These are phyloP conservation scores for Fraxinus albicans DNA, from an alignment of 305 asterid species.

Conservation along the genomic window DNA sequence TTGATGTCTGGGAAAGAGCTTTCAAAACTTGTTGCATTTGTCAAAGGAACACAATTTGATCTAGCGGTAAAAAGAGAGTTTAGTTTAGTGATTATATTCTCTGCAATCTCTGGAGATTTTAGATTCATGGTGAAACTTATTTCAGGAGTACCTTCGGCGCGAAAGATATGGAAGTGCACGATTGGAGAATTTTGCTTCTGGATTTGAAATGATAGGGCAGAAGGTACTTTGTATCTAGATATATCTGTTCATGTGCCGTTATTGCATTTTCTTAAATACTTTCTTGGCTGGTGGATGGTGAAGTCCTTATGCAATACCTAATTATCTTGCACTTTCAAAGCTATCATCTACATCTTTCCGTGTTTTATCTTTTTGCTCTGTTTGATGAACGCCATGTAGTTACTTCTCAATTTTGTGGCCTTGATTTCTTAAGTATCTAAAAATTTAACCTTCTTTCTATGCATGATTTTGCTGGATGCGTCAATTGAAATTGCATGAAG, in stretches of 20 bases:
- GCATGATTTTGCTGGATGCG: not conserved
- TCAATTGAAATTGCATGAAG: conserved; percentile 2
- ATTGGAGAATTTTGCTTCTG: conserved; percentile 89
- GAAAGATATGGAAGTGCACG: conserved; percentile 94
- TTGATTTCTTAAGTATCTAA: conserved; percentile 2
- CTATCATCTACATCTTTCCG: not conserved
- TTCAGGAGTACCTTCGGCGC: conserved; percentile 95
- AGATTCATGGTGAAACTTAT: conserved; percentile 22
- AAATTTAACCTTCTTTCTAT: not conserved
- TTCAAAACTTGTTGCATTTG: conserved; percentile 95
- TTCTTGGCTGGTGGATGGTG: not conserved
- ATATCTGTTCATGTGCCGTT: not conserved
- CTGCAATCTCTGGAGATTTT: conserved; percentile 11
- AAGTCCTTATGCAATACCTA: not conserved
- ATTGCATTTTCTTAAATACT: not conserved
- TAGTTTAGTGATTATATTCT: not conserved
- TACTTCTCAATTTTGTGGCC: not conserved
- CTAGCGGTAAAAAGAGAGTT: conserved; percentile 56
- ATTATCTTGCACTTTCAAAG: not conserved
- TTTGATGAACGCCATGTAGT: conserved; percentile 7
- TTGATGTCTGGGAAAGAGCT: conserved; percentile 99
- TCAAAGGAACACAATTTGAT: conserved; percentile 99
- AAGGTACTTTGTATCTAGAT: conserved; percentile 53
- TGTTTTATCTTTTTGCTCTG: conserved; percentile 11
- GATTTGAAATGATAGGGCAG: conserved; percentile 91